These are phyloP conservation scores for Penicillium polonicum DNA, from an alignment of 2,329 filamentous ascomycete species.

Conservation along the genomic window DNA sequence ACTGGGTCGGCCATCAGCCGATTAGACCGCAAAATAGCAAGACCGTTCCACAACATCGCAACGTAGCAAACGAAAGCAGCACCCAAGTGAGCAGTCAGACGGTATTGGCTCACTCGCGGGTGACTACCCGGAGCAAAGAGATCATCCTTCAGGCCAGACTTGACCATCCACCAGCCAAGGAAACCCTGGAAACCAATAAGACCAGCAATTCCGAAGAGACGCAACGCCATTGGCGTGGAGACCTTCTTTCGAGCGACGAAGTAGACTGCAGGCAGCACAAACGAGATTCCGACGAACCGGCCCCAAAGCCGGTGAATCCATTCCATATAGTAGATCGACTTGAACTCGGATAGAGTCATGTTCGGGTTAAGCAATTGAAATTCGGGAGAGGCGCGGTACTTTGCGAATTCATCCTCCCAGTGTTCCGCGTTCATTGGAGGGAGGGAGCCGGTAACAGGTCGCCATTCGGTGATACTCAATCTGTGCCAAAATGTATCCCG, in stretches of 20 bases:
- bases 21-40: slow-evolving; percentile 77
- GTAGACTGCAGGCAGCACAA: slow-evolving; percentile 83
- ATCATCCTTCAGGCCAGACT: slow-evolving; percentile 92
- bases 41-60: slow-evolving; percentile 88
- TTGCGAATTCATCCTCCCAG: slow-evolving; percentile 90
- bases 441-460: slow-evolving; percentile 86
- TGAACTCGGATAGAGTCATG: slow-evolving; percentile 93
- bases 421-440: slow-evolving; percentile 75
- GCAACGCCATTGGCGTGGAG: slow-evolving; percentile 71
- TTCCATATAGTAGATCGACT: slow-evolving; percentile 99
- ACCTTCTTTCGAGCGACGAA: slow-evolving; percentile 80
- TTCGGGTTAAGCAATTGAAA: slow-evolving; percentile 87
- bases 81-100: slow-evolving; percentile 82
- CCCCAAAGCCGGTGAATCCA: slow-evolving; percentile 97
- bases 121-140: slow-evolving; percentile 87
- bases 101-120: slow-evolving; percentile 91
- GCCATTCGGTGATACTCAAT: slow-evolving; percentile 98
- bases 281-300: slow-evolving; percentile 82
- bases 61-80: slow-evolving; percentile 91
- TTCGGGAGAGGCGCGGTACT: slow-evolving; percentile 90
- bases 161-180: slow-evolving; percentile 99
- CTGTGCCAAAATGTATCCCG: slow-evolving; percentile 47
- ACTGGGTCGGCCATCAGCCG: slow-evolving; percentile 67
- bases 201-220: slow-evolving; percentile 77
- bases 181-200: slow-evolving; percentile 94